These are phyloP conservation scores for Perkinsus marinus DNA, from an alignment of 169 alveolate species.

Conservation along the genomic window DNA sequence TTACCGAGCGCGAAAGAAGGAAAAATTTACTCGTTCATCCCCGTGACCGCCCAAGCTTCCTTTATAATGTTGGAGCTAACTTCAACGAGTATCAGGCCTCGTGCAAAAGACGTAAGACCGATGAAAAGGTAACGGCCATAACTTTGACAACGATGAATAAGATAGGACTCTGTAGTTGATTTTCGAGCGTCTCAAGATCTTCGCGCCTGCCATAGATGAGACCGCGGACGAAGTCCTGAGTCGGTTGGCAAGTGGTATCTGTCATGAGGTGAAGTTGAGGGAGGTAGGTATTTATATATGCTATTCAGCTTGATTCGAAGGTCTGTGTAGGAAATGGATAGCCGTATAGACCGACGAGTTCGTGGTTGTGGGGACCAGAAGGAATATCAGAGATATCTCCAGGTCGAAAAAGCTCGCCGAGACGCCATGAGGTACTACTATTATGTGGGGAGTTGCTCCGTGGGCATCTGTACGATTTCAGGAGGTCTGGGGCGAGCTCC, in stretches of 20 bases:
- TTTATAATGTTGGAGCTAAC: background rate
- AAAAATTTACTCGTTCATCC: background rate
- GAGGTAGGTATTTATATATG: background rate
- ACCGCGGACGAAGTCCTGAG: background rate
- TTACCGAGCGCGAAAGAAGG: background rate
- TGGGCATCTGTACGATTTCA: background rate
- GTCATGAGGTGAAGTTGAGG: background rate
- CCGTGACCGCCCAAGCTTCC: background rate
- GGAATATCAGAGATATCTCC: background rate
- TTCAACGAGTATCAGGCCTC: background rate
- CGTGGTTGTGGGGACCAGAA: background rate
- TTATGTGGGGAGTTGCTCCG: background rate
- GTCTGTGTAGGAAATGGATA: background rate
- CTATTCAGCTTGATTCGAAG: background rate
- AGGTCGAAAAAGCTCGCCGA: background rate
- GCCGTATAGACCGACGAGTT: background rate
- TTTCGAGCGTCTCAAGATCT: background rate
- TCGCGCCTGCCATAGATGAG: background rate
- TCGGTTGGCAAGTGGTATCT: background rate
- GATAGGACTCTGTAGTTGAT: background rate
- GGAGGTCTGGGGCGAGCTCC: background rate
- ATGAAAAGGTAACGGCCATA: background rate
- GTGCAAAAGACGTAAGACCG: background rate
- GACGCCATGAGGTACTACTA: background rate
- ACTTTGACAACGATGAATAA: too few species aligned